phyloP scores from a whole-genome alignment of 2,329 filamentous ascomycete genomes.

The Ampelomyces quisqualis region DNA sequence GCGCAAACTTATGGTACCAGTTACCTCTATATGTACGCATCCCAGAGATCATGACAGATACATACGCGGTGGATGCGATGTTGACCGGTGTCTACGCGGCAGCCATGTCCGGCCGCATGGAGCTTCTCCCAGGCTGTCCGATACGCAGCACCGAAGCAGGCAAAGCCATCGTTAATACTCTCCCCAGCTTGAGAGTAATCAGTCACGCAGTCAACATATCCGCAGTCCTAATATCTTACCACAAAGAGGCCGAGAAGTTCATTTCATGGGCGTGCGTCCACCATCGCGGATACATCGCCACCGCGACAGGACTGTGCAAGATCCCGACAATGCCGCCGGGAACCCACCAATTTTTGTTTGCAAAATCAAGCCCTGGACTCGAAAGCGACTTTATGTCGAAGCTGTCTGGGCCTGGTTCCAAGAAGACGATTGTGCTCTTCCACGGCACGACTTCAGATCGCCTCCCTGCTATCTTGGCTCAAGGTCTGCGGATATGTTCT shows the following conservation, averaged over 20 bases:
- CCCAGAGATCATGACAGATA: conserved; percentile 34
- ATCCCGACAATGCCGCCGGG: conserved; percentile 32
- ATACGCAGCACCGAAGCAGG: conserved; percentile 13
- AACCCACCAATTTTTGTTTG: conserved; percentile 38
- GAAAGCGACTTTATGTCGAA: conserved; percentile 24
- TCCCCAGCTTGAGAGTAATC: conserved; percentile 27
- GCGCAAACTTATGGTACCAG: conserved; percentile 26
- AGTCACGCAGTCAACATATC: conserved; percentile 19
- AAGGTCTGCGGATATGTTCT: conserved; percentile 29
- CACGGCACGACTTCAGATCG: conserved; percentile 39
- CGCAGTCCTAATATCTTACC: conserved; percentile 11
- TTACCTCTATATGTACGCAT: conserved; percentile 31
- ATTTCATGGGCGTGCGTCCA: conserved; percentile 35
- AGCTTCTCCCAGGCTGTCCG: conserved; percentile 35
- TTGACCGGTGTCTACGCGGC: conserved; percentile 31
- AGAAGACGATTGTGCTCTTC: conserved; percentile 33
- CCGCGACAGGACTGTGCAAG: conserved; percentile 25
- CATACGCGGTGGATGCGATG: conserved; percentile 33
- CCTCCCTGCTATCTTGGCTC: conserved; percentile 33
- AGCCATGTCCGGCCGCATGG: conserved; percentile 16
- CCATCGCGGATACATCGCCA: conserved; percentile 33
- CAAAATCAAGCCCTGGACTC: conserved; percentile 28
- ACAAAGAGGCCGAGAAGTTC: conserved; percentile 26
- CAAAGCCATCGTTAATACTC: conserved; percentile 25
- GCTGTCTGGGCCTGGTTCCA: conserved; percentile 7